Conservation (phyloP, 768 basidiomycete genomes). For the Lentinula edodes region DNA sequence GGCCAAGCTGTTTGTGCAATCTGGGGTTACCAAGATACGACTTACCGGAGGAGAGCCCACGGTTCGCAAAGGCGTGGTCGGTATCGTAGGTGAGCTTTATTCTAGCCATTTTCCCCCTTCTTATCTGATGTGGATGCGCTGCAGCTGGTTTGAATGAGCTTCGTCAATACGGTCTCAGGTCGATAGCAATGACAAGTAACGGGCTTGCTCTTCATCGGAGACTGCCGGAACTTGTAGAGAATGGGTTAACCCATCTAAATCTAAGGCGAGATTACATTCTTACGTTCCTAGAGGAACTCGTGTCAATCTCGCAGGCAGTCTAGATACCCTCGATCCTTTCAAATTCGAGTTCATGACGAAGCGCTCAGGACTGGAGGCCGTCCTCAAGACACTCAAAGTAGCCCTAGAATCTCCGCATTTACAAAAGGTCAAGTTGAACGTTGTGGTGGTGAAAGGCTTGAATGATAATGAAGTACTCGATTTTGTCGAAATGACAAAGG, state of each 20-base stretch:
- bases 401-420: constrained; percentile 52
- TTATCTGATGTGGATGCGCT: constrained; percentile 2
- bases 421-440: constrained; percentile 72
- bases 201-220: constrained; percentile 72
- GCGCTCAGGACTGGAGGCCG: constrained; percentile 69
- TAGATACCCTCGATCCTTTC: constrained; percentile 82
- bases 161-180: constrained; percentile 54
- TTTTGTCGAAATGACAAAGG: constrained; percentile 72
- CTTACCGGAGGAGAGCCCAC: constrained; percentile 89
- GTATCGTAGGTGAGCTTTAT: constrained; percentile 55
- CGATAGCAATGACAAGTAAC: constrained; percentile 86
- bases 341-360: constrained; percentile 88
- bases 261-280: constrained; percentile 37
- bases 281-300: not conserved
- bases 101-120: not conserved
- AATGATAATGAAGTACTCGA: constrained; percentile 78
- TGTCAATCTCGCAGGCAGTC: constrained; percentile 29
- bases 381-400: constrained; percentile 57
- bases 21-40: constrained; percentile 83
- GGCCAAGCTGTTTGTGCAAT: constrained; percentile 69
- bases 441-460: constrained; percentile 74
- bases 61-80: constrained; percentile 65
- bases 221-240: constrained; percentile 59
- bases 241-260: constrained; percentile 75
- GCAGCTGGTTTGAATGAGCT: constrained; percentile 59